A percentile compares a stretch with the other conserved stretches of the same genome.
phyloP scores from a whole-genome alignment of 2,329 filamentous ascomycete genomes.

The Aspergillus vadensis region DNA sequence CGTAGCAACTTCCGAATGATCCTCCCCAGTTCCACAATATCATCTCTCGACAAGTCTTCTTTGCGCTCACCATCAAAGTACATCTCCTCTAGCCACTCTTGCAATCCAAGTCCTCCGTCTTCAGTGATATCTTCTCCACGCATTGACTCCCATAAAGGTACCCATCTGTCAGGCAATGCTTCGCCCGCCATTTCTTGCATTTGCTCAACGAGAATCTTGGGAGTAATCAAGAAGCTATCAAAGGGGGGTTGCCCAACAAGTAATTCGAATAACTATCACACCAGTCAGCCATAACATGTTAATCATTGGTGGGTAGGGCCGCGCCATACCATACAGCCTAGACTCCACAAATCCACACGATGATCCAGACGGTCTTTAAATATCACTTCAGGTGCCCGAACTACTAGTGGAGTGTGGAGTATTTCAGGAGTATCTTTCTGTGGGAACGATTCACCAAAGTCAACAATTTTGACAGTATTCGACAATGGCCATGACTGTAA shows the following conservation, averaged over 20 bases:
- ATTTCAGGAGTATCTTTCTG: slow-evolving; percentile 22
- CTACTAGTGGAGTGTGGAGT: slow-evolving; percentile 37
- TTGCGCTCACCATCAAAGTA: slow-evolving; percentile 39
- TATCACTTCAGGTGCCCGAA: slow-evolving; percentile 44
- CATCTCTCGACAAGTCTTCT: slow-evolving; percentile 26
- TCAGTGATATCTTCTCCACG: slow-evolving; percentile 17
- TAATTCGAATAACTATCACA: slow-evolving; percentile 41
- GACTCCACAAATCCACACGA: slow-evolving; percentile 43
- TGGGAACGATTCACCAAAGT: slow-evolving; percentile 44
- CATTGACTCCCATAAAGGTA: slow-evolving; percentile 31
- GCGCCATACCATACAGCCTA: slow-evolving; percentile 38
- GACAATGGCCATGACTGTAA: slow-evolving; percentile 17
- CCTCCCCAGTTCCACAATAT: slow-evolving; percentile 26
- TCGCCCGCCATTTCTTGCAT: slow-evolving; percentile 41
- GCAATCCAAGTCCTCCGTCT: slow-evolving; percentile 26
- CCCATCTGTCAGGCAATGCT: slow-evolving; percentile 40
- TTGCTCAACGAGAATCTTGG: slow-evolving; percentile 35
- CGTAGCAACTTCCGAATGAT: slow-evolving; percentile 27
- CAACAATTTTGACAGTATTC: slow-evolving; percentile 35
- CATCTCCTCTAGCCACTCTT: slow-evolving; percentile 42
- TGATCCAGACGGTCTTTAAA: slow-evolving; percentile 40
- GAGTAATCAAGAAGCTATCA: slow-evolving; percentile 39
- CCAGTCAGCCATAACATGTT: slow-evolving; percentile 14
- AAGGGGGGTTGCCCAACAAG: slow-evolving; percentile 43
- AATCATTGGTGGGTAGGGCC: not conserved